A percentile compares a stretch with the other conserved stretches of the same genome.
phyloP scores from a whole-genome alignment of 78 protist species.

The Diacronema lutheri region DNA sequence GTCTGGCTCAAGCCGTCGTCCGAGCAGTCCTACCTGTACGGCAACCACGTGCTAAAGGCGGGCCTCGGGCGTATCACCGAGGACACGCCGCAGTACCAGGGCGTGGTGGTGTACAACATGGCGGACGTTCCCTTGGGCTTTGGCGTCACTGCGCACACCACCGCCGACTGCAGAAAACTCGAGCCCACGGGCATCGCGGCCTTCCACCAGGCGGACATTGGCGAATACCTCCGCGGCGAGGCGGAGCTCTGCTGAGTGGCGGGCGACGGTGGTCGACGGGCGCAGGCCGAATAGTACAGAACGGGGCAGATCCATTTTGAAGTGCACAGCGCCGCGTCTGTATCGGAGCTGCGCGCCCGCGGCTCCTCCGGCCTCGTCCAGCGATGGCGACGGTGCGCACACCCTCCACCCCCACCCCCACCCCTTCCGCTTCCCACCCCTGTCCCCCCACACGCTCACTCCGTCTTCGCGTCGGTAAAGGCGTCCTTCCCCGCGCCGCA shows the following conservation, averaged over 20 bases:
- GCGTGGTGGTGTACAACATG: slow-evolving; percentile 95
- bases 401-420: no score
- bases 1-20: slow-evolving; percentile 97
- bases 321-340: no score
- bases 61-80: slow-evolving; percentile 98
- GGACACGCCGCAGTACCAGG: slow-evolving; percentile 83
- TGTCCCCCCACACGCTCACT: no score
- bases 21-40: slow-evolving; percentile 95
- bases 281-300: no score
- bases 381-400: no score
- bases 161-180: slow-evolving; percentile 71
- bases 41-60: slow-evolving; percentile 94
- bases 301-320: no score
- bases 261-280: no score
- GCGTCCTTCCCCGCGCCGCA: slow-evolving; percentile 26
- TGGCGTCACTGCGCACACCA: slow-evolving; percentile 82
- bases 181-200: slow-evolving; percentile 85
- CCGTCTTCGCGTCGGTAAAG: no score
- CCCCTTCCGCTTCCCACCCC: no score
- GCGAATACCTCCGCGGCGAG: slow-evolving; percentile 96
- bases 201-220: slow-evolving; percentile 93
- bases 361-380: no score
- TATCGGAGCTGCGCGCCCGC: no score
- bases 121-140: slow-evolving; percentile 93
- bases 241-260: slow-evolving; percentile 19